These are phyloP conservation scores for Sugiyamaella grinbergsii DNA, from an alignment of 1,139 yeast species.

Conservation along the genomic window DNA sequence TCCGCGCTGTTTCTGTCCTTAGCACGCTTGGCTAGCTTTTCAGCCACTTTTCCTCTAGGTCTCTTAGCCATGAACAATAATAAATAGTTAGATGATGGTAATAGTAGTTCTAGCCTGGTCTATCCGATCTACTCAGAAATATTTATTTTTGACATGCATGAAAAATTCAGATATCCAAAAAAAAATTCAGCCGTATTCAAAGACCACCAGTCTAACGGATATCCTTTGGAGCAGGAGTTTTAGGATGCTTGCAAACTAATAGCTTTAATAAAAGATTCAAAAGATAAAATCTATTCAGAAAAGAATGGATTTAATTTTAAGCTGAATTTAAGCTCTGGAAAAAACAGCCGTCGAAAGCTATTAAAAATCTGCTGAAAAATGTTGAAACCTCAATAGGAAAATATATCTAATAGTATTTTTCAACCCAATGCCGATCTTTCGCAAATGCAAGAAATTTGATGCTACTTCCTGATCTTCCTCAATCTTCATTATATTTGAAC, in stretches of 20 bases:
- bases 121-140: background rate
- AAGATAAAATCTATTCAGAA: too few species aligned
- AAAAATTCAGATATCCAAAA: conserved; percentile 15
- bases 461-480: background rate
- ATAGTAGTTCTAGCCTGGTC: too few species aligned
- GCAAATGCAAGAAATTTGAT: background rate
- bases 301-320: too few species aligned
- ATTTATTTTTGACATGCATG: conserved; percentile 15
- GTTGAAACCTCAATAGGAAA: conserved; percentile 5
- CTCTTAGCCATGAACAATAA: conserved; percentile 34
- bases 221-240: too few species aligned
- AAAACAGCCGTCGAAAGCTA: too few species aligned
- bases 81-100: background rate
- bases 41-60: conserved; percentile 35
- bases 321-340: background rate
- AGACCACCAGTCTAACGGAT: too few species aligned
- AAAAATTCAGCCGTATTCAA: conserved; percentile 21
- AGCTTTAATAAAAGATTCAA: too few species aligned
- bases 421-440: background rate
- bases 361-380: background rate
- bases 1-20: conserved; percentile 31
- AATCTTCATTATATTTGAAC: background rate
- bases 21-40: conserved; percentile 32
- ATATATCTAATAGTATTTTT: background rate
- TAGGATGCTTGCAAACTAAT: too few species aligned